Evolutionary conservation across 116 monocot species (phyloP).

Genomic region (Posidonia oceanica): DNA sequence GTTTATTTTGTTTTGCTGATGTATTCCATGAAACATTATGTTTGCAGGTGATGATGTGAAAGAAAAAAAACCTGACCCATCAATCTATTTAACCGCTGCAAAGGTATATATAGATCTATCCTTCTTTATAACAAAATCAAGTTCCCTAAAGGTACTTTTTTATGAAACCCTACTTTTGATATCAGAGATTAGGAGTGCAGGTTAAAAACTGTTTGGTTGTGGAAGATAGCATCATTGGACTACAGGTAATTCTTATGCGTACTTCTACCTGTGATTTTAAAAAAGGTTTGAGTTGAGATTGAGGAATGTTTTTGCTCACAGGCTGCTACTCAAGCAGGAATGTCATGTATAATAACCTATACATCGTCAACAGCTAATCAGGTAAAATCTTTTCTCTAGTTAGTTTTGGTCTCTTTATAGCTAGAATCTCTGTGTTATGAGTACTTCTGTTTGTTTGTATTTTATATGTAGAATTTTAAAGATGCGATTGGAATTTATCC

Average conservation of each 20-base stretch:
- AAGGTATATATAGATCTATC: slow-evolving; percentile 21
- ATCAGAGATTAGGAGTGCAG: slow-evolving; percentile 46
- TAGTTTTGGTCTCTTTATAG: not conserved
- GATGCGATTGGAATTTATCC: slow-evolving; percentile 83
- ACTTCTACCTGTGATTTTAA: not conserved
- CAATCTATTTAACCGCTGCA: slow-evolving; percentile 71
- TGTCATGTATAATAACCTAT: slow-evolving; percentile 87
- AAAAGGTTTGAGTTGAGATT: not conserved
- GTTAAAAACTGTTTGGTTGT: slow-evolving; percentile 77
- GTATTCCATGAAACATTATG: too few relatives aligned
- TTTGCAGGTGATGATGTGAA: slow-evolving; percentile 89
- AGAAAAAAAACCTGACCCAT: slow-evolving; percentile 92
- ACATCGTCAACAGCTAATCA: slow-evolving; percentile 89
- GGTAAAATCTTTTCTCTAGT: slow-evolving; percentile 16
- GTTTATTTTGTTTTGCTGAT: too few relatives aligned
- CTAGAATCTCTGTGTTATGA: not conserved
- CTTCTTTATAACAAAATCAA: not conserved
- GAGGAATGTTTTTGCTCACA: slow-evolving; percentile 13
- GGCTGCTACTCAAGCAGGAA: slow-evolving; percentile 94
- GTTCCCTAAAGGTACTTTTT: not conserved
- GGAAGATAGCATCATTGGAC: slow-evolving; percentile 94
- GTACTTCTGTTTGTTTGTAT: not conserved
- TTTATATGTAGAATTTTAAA: slow-evolving; percentile 55
- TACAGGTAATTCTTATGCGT: slow-evolving; percentile 46
- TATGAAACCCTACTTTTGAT: not conserved